Evolutionary conservation across 1,284 basidiomycete species (phyloP).

Genomic region (Lignosus rhinocerotis): DNA sequence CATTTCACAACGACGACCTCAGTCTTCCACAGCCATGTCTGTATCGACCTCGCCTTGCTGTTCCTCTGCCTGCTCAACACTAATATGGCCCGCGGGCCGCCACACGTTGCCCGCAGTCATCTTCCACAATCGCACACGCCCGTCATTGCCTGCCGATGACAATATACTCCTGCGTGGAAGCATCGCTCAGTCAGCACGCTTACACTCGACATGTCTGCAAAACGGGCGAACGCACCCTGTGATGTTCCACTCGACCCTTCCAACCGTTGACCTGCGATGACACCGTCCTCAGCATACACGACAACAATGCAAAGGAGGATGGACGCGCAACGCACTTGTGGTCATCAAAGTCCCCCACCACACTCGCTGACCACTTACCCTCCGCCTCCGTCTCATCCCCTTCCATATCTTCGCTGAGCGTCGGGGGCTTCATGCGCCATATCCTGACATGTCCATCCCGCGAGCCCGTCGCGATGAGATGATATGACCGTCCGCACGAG

Average conservation of each 20-base stretch:
- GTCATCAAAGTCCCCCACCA: slow-evolving; percentile 86
- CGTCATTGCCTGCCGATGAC: slow-evolving; percentile 88
- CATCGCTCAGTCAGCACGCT: neutral
- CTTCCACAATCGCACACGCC: slow-evolving; percentile 87
- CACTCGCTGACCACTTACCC: slow-evolving; percentile 66
- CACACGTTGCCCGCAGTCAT: slow-evolving; percentile 74
- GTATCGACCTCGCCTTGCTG: slow-evolving; percentile 43
- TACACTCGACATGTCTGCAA: slow-evolving; percentile 15
- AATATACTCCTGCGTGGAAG: slow-evolving; percentile 69
- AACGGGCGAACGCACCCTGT: slow-evolving; percentile 62
- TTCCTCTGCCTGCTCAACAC: slow-evolving; percentile 72
- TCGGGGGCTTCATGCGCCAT: slow-evolving; percentile 74
- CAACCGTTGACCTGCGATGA: slow-evolving; percentile 40
- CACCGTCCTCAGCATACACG: too few species aligned
- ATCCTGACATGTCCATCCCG: slow-evolving; percentile 87
- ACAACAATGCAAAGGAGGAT: neutral
- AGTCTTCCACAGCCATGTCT: slow-evolving; percentile 33
- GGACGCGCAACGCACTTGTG: slow-evolving; percentile 53
- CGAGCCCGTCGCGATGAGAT: slow-evolving; percentile 86
- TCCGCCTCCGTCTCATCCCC: slow-evolving; percentile 37
- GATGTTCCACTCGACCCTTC: slow-evolving; percentile 84
- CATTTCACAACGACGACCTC: neutral
- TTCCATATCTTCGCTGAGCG: slow-evolving; percentile 29
- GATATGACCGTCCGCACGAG: slow-evolving; percentile 87
- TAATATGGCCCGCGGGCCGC: slow-evolving; percentile 75